Percentiles rank a stretch among this genome's conserved stretches.
Conservation (phyloP, 176 grass and related monocot species). For the Juncus effusus region DNA sequence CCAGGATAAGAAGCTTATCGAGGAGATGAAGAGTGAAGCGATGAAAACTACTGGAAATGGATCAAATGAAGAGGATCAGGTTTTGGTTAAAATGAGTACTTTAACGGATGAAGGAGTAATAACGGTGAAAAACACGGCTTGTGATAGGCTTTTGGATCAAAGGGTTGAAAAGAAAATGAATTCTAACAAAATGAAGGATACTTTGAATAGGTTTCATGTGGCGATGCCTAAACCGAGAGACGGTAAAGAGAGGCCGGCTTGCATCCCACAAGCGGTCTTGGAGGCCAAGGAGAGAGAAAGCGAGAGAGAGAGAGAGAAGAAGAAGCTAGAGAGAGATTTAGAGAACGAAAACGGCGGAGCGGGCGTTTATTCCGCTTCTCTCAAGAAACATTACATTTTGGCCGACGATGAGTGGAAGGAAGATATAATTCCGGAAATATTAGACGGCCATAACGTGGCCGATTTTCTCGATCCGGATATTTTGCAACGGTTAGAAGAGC, state of each 20-base stretch:
- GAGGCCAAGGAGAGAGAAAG: constrained; percentile 33
- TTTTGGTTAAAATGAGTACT: constrained; percentile 41
- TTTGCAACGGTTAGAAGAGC: constrained; percentile 37
- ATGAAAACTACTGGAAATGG: constrained; percentile 31
- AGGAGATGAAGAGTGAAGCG: constrained; percentile 49
- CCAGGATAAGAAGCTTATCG: constrained; percentile 39
- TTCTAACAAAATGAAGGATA: constrained; percentile 51
- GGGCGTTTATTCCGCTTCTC: constrained; percentile 46
- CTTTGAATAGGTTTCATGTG: constrained; percentile 49
- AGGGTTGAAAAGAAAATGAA: constrained; percentile 53
- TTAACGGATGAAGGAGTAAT: constrained; percentile 55
- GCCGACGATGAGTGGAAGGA: constrained; percentile 48
- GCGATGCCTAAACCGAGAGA: constrained; percentile 49
- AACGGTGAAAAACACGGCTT: constrained; percentile 43
- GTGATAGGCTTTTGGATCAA: constrained; percentile 47
- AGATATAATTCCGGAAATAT: constrained; percentile 47
- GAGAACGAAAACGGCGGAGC: constrained; percentile 53
- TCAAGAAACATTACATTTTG: constrained; percentile 46
- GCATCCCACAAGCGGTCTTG: constrained; percentile 39
- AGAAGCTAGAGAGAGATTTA: constrained; percentile 44
- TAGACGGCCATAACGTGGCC: constrained; percentile 44
- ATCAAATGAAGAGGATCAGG: constrained; percentile 28
- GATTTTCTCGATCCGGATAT: constrained; percentile 57
- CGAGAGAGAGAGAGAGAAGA: constrained; percentile 36
- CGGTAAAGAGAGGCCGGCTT: constrained; percentile 44